Evolutionary conservation across 2,329 filamentous ascomycete species (phyloP).

Genomic region (Scytalidium sp.): DNA sequence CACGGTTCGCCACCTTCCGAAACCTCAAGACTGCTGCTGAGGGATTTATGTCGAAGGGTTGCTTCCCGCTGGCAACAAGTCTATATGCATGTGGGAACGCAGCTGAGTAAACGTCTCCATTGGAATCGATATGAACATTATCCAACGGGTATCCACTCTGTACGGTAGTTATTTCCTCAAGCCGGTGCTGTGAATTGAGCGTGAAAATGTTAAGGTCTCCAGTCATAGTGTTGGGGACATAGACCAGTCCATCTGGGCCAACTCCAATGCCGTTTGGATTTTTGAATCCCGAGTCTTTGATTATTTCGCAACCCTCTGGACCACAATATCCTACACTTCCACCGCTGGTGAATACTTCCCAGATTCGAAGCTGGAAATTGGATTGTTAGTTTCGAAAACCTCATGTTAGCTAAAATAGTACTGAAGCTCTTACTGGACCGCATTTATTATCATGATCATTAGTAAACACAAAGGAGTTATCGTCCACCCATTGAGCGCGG

Average conservation of each 20-base stretch:
- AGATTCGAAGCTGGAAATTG: slow-evolving; percentile 16
- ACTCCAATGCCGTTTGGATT: slow-evolving; percentile 31
- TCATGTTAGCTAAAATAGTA: background rate
- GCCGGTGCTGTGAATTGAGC: slow-evolving; percentile 12
- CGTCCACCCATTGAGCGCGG: slow-evolving; percentile 28
- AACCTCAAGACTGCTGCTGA: slow-evolving; percentile 23
- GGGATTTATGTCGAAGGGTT: slow-evolving; percentile 17
- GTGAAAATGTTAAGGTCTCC: slow-evolving; percentile 23
- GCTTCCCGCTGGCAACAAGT: slow-evolving; percentile 16
- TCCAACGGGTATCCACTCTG: slow-evolving; percentile 28
- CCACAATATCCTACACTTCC: slow-evolving; percentile 29
- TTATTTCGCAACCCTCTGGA: slow-evolving; percentile 22
- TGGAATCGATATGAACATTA: slow-evolving; percentile 32
- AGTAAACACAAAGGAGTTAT: slow-evolving; percentile 32
- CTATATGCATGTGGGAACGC: slow-evolving; percentile 25
- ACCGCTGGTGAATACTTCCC: slow-evolving; percentile 25
- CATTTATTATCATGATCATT: slow-evolving; percentile 33
- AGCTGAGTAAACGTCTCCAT: slow-evolving; percentile 32
- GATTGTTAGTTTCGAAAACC: background rate
- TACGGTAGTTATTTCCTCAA: slow-evolving; percentile 22
- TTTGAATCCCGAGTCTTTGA: slow-evolving; percentile 20
- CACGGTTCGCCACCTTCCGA: slow-evolving; percentile 12
- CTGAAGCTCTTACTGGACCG: slow-evolving; percentile 16
- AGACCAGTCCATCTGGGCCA: slow-evolving; percentile 30
- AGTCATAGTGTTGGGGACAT: slow-evolving; percentile 27